Base-by-base conservation (phyloP, 2,329 filamentous ascomycete genomes). In the Metarhizium brunneum region DNA sequence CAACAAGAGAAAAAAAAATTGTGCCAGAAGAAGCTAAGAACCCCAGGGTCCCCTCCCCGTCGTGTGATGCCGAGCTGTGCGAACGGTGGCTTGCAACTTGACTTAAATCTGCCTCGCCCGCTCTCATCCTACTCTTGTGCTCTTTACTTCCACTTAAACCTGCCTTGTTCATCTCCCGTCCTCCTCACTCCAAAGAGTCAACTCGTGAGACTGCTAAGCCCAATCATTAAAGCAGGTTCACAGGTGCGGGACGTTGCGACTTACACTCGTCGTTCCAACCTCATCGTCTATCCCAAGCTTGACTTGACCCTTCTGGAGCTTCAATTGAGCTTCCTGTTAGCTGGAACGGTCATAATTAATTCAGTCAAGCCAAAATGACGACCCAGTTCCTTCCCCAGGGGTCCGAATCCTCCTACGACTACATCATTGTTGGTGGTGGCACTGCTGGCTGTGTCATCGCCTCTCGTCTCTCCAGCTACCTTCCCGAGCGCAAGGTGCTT, bases 381-480 rank as follows among this genome's bases (percentile, higher is more conserved):
- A 92, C 87, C 60, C 84, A 80, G 61, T 75, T 83, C 56, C 78
- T 92, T 60, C 78, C 86, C 50, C 70, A 81, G 60, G 74, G 80
- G 66, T 84, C 87, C 62, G 78, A 79, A 66, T 77, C 85, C 71
- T 78, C 77, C 74, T 94, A 84, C 73, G 89, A 94, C 80, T 94
- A 92, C 76, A 80, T 94, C 69, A 83, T 94, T 63, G 87, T 94
- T 52, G 90, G 90, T 61, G 90, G 90, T 60, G 90, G 90, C 66
- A 94, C 90, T 52, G 89, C 90, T 50, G 90, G 90, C 71, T 94
- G 89, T 74, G 89, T 94, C 58, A 82, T 94, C 64, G 90, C 88
- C 55, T 85, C 87, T 54, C 84, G 90, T 53, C 80, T 95, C 59
- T 85, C 90, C 36, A 83, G 90, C 71, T 94, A 95, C 69, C 79